phyloP scores from a whole-genome alignment of 768 basidiomycete species.

The Lactifluus echinatus region DNA sequence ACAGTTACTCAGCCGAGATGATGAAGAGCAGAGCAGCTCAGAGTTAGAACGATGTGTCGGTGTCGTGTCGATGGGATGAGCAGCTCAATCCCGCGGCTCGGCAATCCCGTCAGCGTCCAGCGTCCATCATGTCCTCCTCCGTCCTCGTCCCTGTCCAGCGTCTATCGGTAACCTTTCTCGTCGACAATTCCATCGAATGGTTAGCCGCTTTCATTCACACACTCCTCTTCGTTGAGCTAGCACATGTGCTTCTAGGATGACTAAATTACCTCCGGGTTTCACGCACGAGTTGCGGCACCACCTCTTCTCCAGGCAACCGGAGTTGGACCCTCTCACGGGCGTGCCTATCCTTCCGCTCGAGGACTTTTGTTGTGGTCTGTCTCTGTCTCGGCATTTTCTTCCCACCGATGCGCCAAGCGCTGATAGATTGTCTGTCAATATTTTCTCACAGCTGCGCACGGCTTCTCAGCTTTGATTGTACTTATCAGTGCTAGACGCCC shows the following conservation, averaged over 20 bases:
- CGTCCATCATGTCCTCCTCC: not conserved
- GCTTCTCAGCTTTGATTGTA: slow-evolving; percentile 75
- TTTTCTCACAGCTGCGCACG: slow-evolving; percentile 58
- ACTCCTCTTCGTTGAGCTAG: not conserved
- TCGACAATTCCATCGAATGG: slow-evolving; percentile 35
- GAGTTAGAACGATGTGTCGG: too few species aligned
- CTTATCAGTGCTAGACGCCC: not conserved
- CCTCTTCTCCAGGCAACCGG: slow-evolving; percentile 39
- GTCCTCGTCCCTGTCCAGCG: slow-evolving; percentile 14
- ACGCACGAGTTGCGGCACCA: slow-evolving; percentile 62
- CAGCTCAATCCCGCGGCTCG: too few species aligned
- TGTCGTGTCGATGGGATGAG: too few species aligned
- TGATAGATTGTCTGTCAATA: not conserved
- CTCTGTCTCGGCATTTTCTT: slow-evolving; percentile 30
- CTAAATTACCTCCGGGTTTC: slow-evolving; percentile 70
- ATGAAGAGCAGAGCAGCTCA: too few species aligned
- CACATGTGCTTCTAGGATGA: slow-evolving; percentile 47
- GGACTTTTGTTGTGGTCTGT: slow-evolving; percentile 60
- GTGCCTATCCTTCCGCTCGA: slow-evolving; percentile 66
- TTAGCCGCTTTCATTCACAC: slow-evolving; percentile 4
- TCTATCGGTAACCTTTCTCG: slow-evolving; percentile 25
- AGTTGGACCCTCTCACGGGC: slow-evolving; percentile 36
- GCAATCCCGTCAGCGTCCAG: too few species aligned
- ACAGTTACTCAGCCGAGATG: too few species aligned
- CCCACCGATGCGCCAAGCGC: not conserved